Conservation (phyloP, 768 basidiomycete genomes). For the Tylopilus rubrobrunneus region DNA sequence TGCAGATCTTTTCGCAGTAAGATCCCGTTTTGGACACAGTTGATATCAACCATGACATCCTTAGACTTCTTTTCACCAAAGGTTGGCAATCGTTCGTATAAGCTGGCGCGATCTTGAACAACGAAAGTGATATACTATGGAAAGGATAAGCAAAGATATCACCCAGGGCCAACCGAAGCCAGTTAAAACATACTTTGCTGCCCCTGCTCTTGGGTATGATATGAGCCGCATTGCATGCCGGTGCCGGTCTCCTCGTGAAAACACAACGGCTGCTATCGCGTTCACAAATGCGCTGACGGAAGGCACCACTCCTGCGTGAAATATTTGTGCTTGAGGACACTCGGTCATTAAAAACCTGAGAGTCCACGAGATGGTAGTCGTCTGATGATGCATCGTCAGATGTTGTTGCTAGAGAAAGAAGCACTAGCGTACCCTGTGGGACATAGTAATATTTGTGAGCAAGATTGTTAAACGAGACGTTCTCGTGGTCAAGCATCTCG, state of each 20-base stretch:
- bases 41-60: not conserved
- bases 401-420: not conserved
- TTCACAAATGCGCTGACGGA: not conserved
- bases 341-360: not conserved
- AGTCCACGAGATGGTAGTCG: not conserved
- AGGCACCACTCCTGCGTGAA: not conserved
- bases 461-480: not conserved
- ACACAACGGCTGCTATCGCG: not conserved
- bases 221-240: not conserved
- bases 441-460: not conserved
- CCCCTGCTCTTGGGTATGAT: not conserved
- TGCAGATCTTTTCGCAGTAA: not conserved
- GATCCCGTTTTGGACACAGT: conserved; percentile 1
- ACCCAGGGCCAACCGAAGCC: not conserved
- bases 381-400: not conserved
- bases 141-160: not conserved
- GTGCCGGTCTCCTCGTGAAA: not conserved
- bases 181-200: not conserved
- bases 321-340: not conserved
- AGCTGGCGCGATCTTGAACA: not conserved
- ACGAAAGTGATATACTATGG: not conserved
- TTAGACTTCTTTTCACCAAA: not conserved
- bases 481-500: not conserved
- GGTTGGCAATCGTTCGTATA: not conserved
- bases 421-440: not conserved